Evolutionary conservation across 768 basidiomycete species (phyloP).

Genomic region (Thelephora ganbajun): DNA sequence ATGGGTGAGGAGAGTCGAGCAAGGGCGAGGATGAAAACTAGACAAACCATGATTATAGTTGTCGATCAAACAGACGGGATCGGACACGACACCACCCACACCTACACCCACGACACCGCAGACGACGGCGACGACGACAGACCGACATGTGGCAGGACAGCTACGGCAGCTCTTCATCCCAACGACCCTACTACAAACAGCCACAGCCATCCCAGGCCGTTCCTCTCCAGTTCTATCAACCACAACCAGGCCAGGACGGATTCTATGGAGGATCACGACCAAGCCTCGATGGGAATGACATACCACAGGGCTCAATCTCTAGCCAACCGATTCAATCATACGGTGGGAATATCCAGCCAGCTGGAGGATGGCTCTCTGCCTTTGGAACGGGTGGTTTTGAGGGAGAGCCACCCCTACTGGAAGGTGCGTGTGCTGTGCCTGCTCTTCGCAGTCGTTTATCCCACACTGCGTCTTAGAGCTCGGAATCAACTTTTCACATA

Average conservation of each 20-base stretch:
- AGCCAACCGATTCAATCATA: constrained; percentile 33
- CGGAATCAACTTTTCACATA: constrained; percentile 95
- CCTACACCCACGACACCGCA: constrained; percentile 2
- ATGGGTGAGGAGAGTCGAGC: constrained; percentile 12
- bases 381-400: constrained; percentile 93
- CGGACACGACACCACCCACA: constrained; percentile 8
- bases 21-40: constrained; percentile 11
- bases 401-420: constrained; percentile 87
- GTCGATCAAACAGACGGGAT: background rate
- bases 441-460: constrained; percentile 1
- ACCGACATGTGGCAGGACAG: constrained; percentile 64
- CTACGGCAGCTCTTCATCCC: constrained; percentile 35
- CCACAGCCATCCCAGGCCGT: constrained; percentile 32
- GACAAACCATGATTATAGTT: background rate
- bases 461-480: constrained; percentile 44
- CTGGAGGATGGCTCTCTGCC: constrained; percentile 86
- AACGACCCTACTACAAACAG: constrained; percentile 34
- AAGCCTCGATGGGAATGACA: constrained; percentile 63
- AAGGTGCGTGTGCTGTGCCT: constrained; percentile 43
- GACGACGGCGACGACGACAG: background rate
- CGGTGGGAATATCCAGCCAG: constrained; percentile 59
- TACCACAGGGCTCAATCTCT: constrained; percentile 37
- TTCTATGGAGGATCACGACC: constrained; percentile 62
- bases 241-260: constrained; percentile 37
- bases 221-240: constrained; percentile 69